Evolutionary conservation across 805 yeast genomes (phyloP), one percentile per base, ranked within the genome.

Genomic region (Pichia kluyveri): DNA sequence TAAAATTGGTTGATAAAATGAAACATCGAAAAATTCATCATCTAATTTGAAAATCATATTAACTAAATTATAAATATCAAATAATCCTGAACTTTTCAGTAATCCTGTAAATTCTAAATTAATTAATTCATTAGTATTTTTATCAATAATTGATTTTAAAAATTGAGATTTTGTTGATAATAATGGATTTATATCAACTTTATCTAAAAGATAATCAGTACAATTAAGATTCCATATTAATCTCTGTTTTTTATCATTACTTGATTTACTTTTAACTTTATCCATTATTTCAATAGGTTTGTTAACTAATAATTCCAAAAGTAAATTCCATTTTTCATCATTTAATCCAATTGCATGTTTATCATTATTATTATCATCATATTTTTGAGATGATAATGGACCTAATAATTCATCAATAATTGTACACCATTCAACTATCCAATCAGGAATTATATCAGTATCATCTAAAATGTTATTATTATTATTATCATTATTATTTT

Each of bases 401-500:
- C 78, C 80, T 51, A 84, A 72, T 2, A 86, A 63, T 1, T 79
- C 78, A 48, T 82, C 69, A 30, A 84, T 68, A 15, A 79, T 83
- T 0, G 77, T 68, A 43, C 83, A 72, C 54, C 82, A 80, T n/a
- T 78, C 82, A 43, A 76, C 69, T 23, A 86, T 66, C 89, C 95
- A 90, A 51, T 86, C 95, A 0, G 97, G 96, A 5, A 95, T 81
- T 51, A 82, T 77, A 26, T 60, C 48, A 23, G 86, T 67, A 51
- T 86, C 73, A 45, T 69, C 61, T 17, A 73, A 51, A n/a, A 26
- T 40, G 6, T 42, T 17, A 2, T 14, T 15, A 19, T 26, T 50
- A 17, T 44, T 50, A 2, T 14, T 15, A 19, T 26, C 48, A 17
- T 44, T 50, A 2, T n/a, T 15, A 19, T 26, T 50, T 17, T 44